Evolutionary conservation across 2,329 filamentous ascomycete species (phyloP), one percentile per base, ranked within the genome.

Genomic region (Fusarium metavorans): DNA sequence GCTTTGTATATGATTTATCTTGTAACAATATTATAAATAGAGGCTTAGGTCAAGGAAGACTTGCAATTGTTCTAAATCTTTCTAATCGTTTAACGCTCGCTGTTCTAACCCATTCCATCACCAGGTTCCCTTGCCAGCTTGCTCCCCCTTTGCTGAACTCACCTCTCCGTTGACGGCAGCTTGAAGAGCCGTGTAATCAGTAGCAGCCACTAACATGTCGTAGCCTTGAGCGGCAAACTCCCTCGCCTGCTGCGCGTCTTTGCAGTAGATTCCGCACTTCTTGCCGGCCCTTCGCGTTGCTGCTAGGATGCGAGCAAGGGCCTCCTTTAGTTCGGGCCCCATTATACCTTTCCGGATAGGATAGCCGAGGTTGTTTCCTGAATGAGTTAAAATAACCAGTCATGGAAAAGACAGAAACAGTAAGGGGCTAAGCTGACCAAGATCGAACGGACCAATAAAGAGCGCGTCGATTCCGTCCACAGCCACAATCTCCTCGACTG

Each of bases 371-470:
- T 88, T 91, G 80, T 90, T 90, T 45, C 87, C 83, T 84, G 18
- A 27, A 14, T 8, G 6, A 8, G 50, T 60, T 43, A 64, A 56
- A 7, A n/a, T 27, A 18, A 20, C 69, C n/a, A 4, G 23, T 2
- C n/a, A 20, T 9, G 13, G n/a, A 62, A 16, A 30, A 48, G 13
- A 11, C 5, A n/a, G 30, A 10, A n/a, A 27, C 5, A 8, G 20
- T 6, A 41, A 18, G 23, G 25, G 16, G 43, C 20, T 8, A 30
- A 20, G 7, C 35, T 25, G 74, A 72, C 88, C 91, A 48, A 92
- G 84, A 76, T 92, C 90, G 77, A 92, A 92, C 2, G 90, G 90
- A 0, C 91, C 91, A 54, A 92, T 85, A 78, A 92, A 92, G n/a
- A 92, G 82, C 3, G 90, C 86, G 70, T 92, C 91, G n/a, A 92